These are phyloP conservation scores for Pisolithus tinctorius DNA, from an alignment of 768 basidiomycete species.

Conservation along the genomic window DNA sequence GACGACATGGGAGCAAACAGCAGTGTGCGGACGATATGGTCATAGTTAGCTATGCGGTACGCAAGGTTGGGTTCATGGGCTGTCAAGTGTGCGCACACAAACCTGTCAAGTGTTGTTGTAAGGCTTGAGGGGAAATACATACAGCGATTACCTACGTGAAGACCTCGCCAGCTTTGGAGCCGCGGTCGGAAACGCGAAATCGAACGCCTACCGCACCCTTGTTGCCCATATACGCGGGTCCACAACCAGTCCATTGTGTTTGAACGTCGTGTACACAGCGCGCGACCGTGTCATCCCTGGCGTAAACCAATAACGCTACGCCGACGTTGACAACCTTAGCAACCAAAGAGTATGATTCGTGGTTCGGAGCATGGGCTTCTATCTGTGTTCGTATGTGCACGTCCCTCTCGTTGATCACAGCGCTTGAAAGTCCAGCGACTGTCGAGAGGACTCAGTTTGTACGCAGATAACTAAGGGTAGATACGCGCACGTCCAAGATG, in stretches of 20 bases:
- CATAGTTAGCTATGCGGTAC: conserved; percentile 68
- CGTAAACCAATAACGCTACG: conserved; percentile 84
- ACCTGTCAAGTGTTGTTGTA: conserved; percentile 39
- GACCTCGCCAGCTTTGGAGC: conserved; percentile 58
- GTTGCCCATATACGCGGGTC: conserved; percentile 80
- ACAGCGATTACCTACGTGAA: conserved; percentile 62
- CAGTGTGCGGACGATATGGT: conserved; percentile 72
- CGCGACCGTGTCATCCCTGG: conserved; percentile 59
- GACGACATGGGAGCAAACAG: conserved; percentile 58
- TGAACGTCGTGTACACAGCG: conserved; percentile 58
- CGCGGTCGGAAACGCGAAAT: conserved; percentile 58
- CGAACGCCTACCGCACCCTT: conserved; percentile 91
- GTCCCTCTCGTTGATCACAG: conserved; percentile 63
- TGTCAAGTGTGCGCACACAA: conserved; percentile 89
- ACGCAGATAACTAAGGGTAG: conserved; percentile 2
- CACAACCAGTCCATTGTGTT: conserved; percentile 70
- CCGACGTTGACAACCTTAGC: conserved; percentile 81
- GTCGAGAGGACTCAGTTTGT: conserved; percentile 4
- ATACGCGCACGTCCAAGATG: conserved; percentile 73
- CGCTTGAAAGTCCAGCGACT: conserved; percentile 75
- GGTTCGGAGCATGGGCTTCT: conserved; percentile 61
- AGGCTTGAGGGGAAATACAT: background rate
- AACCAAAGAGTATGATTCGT: conserved; percentile 71
- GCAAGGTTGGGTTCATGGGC: conserved; percentile 65
- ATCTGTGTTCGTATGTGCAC: conserved; percentile 70